A percentile compares a stretch with the other conserved stretches of the same genome.
Conservation (phyloP, 208 protist genomes). For the Trypanosoma melophagium region DNA sequence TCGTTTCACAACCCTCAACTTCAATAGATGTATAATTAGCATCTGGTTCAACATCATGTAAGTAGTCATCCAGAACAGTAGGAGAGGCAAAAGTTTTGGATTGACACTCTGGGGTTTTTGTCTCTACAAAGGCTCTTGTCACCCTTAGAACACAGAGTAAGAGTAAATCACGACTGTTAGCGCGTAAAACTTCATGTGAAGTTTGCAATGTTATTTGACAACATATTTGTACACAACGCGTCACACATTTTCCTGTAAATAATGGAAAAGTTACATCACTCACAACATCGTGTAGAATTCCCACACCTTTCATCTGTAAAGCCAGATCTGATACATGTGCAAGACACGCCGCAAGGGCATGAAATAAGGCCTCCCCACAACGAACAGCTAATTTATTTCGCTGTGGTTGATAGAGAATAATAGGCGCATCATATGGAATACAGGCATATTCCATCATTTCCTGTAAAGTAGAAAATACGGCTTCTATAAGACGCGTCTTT, state of each 20-base stretch:
- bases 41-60: constrained; percentile 60
- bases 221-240: constrained; percentile 49
- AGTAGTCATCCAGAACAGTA: constrained; percentile 62
- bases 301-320: constrained; percentile 43
- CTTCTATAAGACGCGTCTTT: constrained; percentile 51
- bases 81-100: constrained; percentile 44
- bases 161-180: constrained; percentile 31
- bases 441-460: constrained; percentile 36
- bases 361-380: constrained; percentile 42
- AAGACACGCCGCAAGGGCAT: constrained; percentile 42
- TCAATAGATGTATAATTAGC: constrained; percentile 48
- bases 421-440: constrained; percentile 25
- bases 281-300: constrained; percentile 41
- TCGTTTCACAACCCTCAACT: constrained; percentile 16
- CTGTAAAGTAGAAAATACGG: constrained; percentile 38
- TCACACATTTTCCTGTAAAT: constrained; percentile 40
- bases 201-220: constrained; percentile 38
- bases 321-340: constrained; percentile 32
- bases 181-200: constrained; percentile 36
- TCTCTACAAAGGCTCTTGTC: constrained; percentile 38
- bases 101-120: constrained; percentile 2
- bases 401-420: constrained; percentile 40
- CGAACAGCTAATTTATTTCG: constrained; percentile 15
- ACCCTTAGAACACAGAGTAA: constrained; percentile 32
- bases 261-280: constrained; percentile 26